These are phyloP conservation scores for Trichosporon sp. DNA, from an alignment of 1,284 basidiomycete species.

Conservation along the genomic window DNA sequence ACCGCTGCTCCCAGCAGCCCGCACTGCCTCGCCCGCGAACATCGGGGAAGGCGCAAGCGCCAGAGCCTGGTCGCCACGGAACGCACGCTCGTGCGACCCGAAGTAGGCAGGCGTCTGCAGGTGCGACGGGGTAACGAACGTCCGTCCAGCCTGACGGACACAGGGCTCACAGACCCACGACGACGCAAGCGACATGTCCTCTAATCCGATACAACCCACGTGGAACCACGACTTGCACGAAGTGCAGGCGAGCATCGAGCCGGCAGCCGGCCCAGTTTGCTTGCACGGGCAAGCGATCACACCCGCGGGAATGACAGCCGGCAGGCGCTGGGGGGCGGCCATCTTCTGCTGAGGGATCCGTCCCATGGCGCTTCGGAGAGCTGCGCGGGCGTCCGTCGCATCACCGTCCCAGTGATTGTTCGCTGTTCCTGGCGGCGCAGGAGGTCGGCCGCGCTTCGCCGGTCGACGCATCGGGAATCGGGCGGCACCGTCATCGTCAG, in stretches of 20 bases:
- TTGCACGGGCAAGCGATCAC: conserved; percentile 47
- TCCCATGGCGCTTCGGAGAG: conserved; percentile 22
- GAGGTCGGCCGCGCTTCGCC: not conserved
- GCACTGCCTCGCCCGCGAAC: conserved; percentile 38
- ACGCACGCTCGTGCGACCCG: conserved; percentile 30
- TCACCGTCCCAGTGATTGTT: conserved; percentile 24
- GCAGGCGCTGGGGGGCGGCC: not conserved
- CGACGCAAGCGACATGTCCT: conserved; percentile 36
- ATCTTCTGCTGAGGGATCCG: conserved; percentile 9
- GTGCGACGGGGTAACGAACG: conserved; percentile 39
- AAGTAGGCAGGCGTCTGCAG: conserved; percentile 24
- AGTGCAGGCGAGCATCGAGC: conserved; percentile 44
- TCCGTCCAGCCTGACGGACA: conserved; percentile 34
- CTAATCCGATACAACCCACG: conserved; percentile 45
- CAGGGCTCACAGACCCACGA: conserved; percentile 50
- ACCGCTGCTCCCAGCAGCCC: conserved; percentile 32
- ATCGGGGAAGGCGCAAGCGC: conserved; percentile 53
- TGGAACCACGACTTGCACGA: conserved; percentile 53
- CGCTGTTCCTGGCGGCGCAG: not conserved
- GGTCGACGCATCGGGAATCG: conserved; percentile 21
- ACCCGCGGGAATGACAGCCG: conserved; percentile 32
- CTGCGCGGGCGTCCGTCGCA: conserved; percentile 31
- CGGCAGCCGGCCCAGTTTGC: conserved; percentile 31
- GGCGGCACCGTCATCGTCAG: conserved; percentile 29
- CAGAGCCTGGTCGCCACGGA: conserved; percentile 47